Evolutionary conservation across 208 protist genomes (phyloP).

Genomic region (Perkinsela sp.): DNA sequence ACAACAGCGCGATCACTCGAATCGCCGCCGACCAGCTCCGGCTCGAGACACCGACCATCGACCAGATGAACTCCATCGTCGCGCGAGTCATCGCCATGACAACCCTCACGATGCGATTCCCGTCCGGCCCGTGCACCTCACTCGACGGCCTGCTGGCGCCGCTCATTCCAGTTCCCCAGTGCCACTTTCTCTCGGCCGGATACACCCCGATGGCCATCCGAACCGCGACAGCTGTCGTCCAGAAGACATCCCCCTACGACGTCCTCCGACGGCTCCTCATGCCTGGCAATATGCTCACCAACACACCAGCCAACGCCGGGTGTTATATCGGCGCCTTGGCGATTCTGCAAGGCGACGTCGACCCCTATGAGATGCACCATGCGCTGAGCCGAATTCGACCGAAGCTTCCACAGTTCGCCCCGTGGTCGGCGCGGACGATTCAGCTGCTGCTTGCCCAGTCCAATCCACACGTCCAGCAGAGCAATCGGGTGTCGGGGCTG

Average conservation of each 20-base stretch:
- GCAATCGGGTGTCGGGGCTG: slow-evolving; percentile 87
- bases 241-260: slow-evolving; percentile 97
- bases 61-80: slow-evolving; percentile 89
- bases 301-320: slow-evolving; percentile 59
- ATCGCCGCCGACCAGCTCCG: slow-evolving; percentile 86
- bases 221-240: slow-evolving; percentile 50
- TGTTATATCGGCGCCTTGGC: slow-evolving; percentile 95
- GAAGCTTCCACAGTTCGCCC: slow-evolving; percentile 89
- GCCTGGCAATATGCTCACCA: slow-evolving; percentile 95
- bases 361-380: slow-evolving; percentile 91
- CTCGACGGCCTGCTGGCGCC: slow-evolving; percentile 84
- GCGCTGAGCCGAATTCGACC: slow-evolving; percentile 89
- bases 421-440: slow-evolving; percentile 86
- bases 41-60: slow-evolving; percentile 70
- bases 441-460: slow-evolving; percentile 77
- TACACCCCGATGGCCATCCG: slow-evolving; percentile 90
- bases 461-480: slow-evolving; percentile 82
- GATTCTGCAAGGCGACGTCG: slow-evolving; percentile 96
- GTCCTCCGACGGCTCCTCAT: slow-evolving; percentile 96
- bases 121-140: slow-evolving; percentile 91
- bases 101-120: slow-evolving; percentile 94
- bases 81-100: slow-evolving; percentile 95
- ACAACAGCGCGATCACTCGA: slow-evolving; percentile 94
- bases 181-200: slow-evolving; percentile 94
- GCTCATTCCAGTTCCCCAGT: slow-evolving; percentile 94